Percentiles rank a stretch among this genome's conserved stretches.
Conservation (phyloP, 2,329 filamentous ascomycete species). For the Tolypocladium inflatum region DNA sequence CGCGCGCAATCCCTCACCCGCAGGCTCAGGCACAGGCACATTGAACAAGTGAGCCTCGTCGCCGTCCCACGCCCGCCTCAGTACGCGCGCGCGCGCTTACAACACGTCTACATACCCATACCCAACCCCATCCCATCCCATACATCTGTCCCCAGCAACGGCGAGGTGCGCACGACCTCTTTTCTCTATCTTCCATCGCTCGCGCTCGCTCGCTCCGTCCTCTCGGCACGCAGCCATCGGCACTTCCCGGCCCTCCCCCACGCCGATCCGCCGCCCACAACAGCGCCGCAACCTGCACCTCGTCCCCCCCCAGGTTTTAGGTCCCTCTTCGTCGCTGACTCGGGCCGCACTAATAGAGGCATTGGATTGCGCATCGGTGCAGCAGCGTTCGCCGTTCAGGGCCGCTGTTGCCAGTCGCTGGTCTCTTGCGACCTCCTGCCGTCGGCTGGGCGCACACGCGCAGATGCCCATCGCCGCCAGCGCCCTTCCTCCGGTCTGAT, state of each 20-base stretch:
- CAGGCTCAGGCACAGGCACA: not conserved
- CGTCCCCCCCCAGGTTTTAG: not conserved
- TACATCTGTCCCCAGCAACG: not conserved
- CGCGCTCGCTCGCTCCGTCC: not conserved
- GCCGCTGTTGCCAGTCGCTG: not conserved
- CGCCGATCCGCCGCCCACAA: slow-evolving; percentile 1
- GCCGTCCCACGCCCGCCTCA: not conserved
- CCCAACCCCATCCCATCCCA: not conserved
- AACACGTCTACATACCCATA: not conserved
- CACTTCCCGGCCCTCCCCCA: slow-evolving; percentile 3
- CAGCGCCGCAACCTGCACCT: not conserved
- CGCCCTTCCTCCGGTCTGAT: not conserved
- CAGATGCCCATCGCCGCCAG: not conserved
- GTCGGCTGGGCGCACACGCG: not conserved
- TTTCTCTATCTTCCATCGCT: not conserved
- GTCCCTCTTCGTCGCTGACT: not conserved
- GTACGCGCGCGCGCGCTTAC: not conserved
- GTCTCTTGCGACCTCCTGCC: not conserved
- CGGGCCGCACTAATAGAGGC: not conserved
- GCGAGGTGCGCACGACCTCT: not conserved
- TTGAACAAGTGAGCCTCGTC: not conserved
- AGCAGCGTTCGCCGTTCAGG: not conserved
- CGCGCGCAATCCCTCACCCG: not conserved
- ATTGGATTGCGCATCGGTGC: not conserved
- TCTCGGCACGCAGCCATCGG: slow-evolving; percentile 2